Evolutionary conservation across 1,284 basidiomycete species (phyloP), one percentile per base, ranked within the genome.

Genomic region (Tilletia walkeri): DNA sequence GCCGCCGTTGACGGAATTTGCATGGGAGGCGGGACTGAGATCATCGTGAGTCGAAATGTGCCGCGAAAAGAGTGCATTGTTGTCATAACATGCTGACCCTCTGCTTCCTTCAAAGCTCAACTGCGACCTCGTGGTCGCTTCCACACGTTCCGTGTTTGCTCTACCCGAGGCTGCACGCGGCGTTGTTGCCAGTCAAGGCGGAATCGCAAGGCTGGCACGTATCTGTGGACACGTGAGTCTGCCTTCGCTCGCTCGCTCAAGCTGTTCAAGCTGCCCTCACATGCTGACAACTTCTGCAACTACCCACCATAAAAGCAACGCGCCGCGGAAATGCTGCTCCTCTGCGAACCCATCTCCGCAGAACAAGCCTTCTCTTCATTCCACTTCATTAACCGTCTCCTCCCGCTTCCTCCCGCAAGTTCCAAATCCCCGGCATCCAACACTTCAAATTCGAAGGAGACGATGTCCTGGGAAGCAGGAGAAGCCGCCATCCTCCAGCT

Each of bases 101-200:
- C 56, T 24, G 12, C 14, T 3, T 18, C 49, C 10, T 48, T 16
- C 16, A n/a, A n/a, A 72, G 71, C 56, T 93, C 9, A 94, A 94
- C 75, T 93, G 91, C 75, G 92, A 94, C 80, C 82, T 94, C 36
- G 91, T 93, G 41, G 85, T 95, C n/a, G 90, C 92, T 1, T 88
- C 86, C 69, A 86, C 89, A 59, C 87, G 89, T 12, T 89, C 91
- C 5, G 88, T 87, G 70, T 90, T 95, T 72, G 91, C 88, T 2
- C 86, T 94, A 47, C 92, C 92, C 0, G 93, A 94, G 78, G 92
- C 92, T 2, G 90, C 89, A 81, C 87, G 91, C 54, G 93, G 92
- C 0, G 92, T 93, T 1, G 83, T 90, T 30, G 92, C 91, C 9
- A 85, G 88, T 10, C 89, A 90, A 78, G 92, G 92, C 78, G 92